Evolutionary conservation across 176 grass and related monocot species (phyloP).

Genomic region (Avena insularis): DNA sequence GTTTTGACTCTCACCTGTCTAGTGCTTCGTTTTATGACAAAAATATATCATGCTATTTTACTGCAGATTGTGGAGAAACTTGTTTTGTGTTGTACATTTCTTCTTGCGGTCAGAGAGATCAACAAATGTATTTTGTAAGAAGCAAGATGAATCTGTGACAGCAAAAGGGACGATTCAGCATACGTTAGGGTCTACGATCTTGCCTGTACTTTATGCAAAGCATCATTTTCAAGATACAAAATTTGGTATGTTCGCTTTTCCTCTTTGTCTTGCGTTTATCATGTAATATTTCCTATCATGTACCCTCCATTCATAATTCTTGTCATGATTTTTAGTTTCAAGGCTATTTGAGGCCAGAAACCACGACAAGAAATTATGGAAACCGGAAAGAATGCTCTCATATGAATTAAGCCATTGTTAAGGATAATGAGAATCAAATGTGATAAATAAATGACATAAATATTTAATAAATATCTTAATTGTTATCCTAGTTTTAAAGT

Average conservation of each 20-base stretch:
- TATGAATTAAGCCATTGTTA: background rate
- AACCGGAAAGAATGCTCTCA: too few species aligned
- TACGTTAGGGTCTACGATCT: constrained; percentile 55
- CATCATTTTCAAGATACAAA: constrained; percentile 59
- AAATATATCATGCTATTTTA: background rate
- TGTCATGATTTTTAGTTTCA: too few species aligned
- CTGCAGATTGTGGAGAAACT: constrained; percentile 66
- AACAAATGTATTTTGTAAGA: constrained; percentile 45
- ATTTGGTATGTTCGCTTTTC: constrained; percentile 46
- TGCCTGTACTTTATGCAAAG: constrained; percentile 66
- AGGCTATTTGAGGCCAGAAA: too few species aligned
- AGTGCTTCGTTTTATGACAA: background rate
- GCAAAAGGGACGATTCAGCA: constrained; percentile 7
- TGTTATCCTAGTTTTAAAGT: background rate
- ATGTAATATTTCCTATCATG: background rate
- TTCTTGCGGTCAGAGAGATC: constrained; percentile 59
- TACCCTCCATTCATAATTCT: background rate
- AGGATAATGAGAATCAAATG: constrained; percentile 1
- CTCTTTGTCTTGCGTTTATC: background rate
- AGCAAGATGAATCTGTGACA: constrained; percentile 30
- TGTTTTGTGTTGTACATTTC: constrained; percentile 53
- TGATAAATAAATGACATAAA: background rate
- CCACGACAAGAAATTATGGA: too few species aligned
- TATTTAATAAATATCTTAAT: background rate
- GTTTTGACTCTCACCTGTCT: background rate